A percentile compares a stretch with the other conserved stretches of the same genome.
phyloP scores from a whole-genome alignment of 1,284 basidiomycete species.

The Cutaneotrichosporon daszewskae region DNA sequence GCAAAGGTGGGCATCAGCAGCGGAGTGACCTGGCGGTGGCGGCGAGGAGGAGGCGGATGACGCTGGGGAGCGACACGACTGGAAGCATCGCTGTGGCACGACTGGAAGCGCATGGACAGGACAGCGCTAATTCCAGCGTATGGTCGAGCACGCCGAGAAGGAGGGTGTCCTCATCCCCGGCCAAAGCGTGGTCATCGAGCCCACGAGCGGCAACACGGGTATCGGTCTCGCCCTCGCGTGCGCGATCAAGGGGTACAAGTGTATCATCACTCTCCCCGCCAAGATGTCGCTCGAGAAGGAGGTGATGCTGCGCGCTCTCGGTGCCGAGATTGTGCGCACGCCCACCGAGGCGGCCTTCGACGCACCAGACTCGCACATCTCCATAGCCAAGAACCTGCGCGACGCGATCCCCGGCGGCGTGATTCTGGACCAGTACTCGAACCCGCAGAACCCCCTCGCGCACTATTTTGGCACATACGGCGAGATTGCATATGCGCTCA shows the following conservation, averaged over 20 bases:
- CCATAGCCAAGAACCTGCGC: slow-evolving; percentile 71
- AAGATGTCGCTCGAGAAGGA: slow-evolving; percentile 98
- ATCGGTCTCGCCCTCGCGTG: slow-evolving; percentile 88
- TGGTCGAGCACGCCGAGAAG: slow-evolving; percentile 87
- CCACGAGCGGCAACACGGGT: slow-evolving; percentile 55
- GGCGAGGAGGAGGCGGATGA: no score
- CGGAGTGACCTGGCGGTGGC: no score
- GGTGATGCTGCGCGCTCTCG: slow-evolving; percentile 80
- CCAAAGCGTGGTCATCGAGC: slow-evolving; percentile 87
- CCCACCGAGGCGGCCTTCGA: slow-evolving; percentile 53
- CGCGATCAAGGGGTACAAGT: slow-evolving; percentile 53
- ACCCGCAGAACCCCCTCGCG: slow-evolving; percentile 73
- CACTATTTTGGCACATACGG: slow-evolving; percentile 81
- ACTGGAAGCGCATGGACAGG: no score
- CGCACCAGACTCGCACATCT: slow-evolving; percentile 76
- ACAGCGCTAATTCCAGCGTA: slow-evolving; percentile 54
- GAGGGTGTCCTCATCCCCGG: slow-evolving; percentile 81
- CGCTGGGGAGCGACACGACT: no score
- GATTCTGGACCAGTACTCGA: slow-evolving; percentile 82
- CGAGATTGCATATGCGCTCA: slow-evolving; percentile 64
- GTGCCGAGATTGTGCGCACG: slow-evolving; percentile 89
- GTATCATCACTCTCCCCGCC: slow-evolving; percentile 89
- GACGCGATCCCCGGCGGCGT: slow-evolving; percentile 75
- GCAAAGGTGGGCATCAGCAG: slow-evolving; percentile 58
- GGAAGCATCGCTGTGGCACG: not conserved